Base-by-base conservation (phyloP, 2,329 filamentous ascomycete genomes). In the Pseudopithomyces maydicus region DNA sequence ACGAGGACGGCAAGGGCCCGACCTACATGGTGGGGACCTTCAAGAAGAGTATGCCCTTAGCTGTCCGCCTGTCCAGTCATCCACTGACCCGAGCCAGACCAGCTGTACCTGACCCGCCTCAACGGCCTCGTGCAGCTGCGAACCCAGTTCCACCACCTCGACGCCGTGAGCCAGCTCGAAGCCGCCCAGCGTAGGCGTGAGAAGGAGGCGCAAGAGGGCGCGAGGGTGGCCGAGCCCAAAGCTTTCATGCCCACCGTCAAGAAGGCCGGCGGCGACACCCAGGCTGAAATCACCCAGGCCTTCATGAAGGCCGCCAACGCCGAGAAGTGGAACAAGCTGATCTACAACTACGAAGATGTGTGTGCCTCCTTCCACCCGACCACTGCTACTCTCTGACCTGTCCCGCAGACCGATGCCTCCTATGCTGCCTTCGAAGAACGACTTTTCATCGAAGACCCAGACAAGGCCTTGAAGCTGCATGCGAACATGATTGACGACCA, bases 21-120 rank as follows among this genome's bases (percentile, higher is more conserved):
- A 79, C 82, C 63, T 96, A 96, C 79, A 96, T 97, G 88, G 84
- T 97, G 48, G 95, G 92, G 26, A 89, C 92, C n/a, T 97, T 98
- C 73, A 86, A 89, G 72, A 89, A 89, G 50, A 86, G 91, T 94
- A 77, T 66, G 87, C 81, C 23, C 4, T 26, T 29, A 29, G 33
- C 20, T 11, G 3, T 11, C 14, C 20, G 26, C 6, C n/a, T 17
- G 3, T 12, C 15, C 14, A 43, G 15, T 7, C 14, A 8, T 5
- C 19, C 20, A 33, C 59, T 66, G 39, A 71, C 50, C 1, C n/a
- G 8, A 36, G 14, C 33, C 62, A 93, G 91, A 91, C 66, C 88
- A 96, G 71, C 81, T 97, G 10, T 92, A 97, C 77, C 86, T 98
- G 38, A 96, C 92, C 0, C 90, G 90, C 22, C 85, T 96, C 44